Evolutionary conservation across 805 yeast genomes (phyloP).

Genomic region (Alloascoidea hylecoeti): DNA sequence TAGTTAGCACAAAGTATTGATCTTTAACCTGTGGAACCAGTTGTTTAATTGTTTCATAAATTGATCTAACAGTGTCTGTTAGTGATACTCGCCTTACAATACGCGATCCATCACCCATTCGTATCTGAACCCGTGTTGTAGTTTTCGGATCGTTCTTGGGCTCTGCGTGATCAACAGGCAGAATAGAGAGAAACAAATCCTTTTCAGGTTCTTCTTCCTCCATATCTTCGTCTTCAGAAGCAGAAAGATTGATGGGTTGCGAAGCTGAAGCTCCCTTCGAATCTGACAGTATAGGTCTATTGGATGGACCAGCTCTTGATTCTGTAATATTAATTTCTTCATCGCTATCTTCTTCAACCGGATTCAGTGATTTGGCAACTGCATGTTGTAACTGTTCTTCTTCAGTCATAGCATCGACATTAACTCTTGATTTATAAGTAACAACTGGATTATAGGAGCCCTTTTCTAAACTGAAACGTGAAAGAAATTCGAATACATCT

Average conservation of each 20-base stretch:
- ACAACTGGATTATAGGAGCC: conserved; percentile 46
- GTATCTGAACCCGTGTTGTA: conserved; percentile 70
- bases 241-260: conserved; percentile 10
- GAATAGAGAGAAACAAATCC: conserved; percentile 34
- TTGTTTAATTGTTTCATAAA: conserved; percentile 58
- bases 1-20: conserved; percentile 38
- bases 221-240: conserved; percentile 7
- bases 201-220: conserved; percentile 17
- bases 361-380: conserved; percentile 43
- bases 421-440: conserved; percentile 23
- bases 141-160: conserved; percentile 43
- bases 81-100: conserved; percentile 54
- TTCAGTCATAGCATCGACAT: conserved; percentile 61
- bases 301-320: conserved; percentile 5
- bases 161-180: conserved; percentile 41
- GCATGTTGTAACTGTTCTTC: conserved; percentile 78
- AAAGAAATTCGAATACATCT: conserved; percentile 59
- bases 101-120: conserved; percentile 79
- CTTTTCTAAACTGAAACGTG: conserved; percentile 48
- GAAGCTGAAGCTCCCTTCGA: conserved; percentile 4
- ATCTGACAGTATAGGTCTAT: conserved; percentile 4
- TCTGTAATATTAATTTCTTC: conserved; percentile 8
- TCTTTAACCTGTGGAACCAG: conserved; percentile 30
- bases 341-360: conserved; percentile 8
- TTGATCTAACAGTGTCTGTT: conserved; percentile 37